Evolutionary conservation across 148 eudicot species (phyloP), one percentile per base, ranked within the genome.

Genomic region (Amaranthus hypochondriacus): DNA sequence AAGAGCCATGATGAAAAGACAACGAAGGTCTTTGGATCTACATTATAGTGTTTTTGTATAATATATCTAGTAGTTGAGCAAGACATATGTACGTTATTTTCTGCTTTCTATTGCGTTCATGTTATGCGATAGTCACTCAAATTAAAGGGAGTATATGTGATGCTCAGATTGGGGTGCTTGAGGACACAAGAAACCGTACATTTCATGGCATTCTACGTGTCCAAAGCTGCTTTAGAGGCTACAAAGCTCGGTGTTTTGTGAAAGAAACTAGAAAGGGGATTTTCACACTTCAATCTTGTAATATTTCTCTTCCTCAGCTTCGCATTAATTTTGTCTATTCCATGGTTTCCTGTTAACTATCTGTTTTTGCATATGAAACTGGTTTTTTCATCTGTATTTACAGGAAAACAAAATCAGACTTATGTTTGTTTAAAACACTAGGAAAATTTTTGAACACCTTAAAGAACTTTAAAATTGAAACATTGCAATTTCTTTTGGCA

Each of bases 161-260:
- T 75, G 63, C 71, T 55, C 82, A 95, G 99, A 89, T 95, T 84
- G 96, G 96, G 46, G 86, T 74, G 75, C 94, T 95, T 77, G 99
- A 95, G 83, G 99, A 95, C 77, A 95, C 99, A 62, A 86, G 99
- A 85, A 95, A 92, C 56, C 94, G 91, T 50, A 92, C 97, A 0
- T 91, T 95, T 63, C 92, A 87, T 81, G 94, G 99, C 70, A 92
- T 92, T 66, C 84, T 96, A 74, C 92, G 99, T 48, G 96, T 96
- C 44, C 99, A 95, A 80, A 95, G 96, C 78, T 87, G 96, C 75
- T 95, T 95, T 79, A 88, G 99, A 83, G 99, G 99, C 66, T 86
- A 95, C 76, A 90, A 86, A 86, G 89, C 96, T 85, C 93, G 97
- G 54, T 62, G 84, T 77, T 62, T 80, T 61, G 73, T 87, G 48